Evolutionary conservation across 306 rosid genomes (phyloP), one percentile per base, ranked within the genome.

Genomic region (Vachellia pachyceras): DNA sequence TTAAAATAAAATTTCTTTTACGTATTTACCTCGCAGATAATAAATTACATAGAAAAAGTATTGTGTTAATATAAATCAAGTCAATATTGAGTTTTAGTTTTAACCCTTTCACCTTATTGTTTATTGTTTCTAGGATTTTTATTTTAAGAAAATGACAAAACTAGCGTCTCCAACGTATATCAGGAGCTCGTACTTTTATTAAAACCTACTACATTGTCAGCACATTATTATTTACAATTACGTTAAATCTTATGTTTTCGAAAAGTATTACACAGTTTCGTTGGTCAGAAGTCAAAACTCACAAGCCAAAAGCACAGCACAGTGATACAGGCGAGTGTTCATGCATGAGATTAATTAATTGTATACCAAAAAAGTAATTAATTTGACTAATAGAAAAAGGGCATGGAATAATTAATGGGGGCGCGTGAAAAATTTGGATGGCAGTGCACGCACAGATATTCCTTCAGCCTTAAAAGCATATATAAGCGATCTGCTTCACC

Each of bases 381-480:
- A 52, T 18, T 37, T n/a, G 5, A 37, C 6, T 54, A 54, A 10
- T 4, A 13, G 12, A 29, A 71, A 55, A 25, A n/a, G 64, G 14
- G 18, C n/a, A 50, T 10, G 7, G 50, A 66, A 45, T 58, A 77
- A 45, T 57, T 49, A 63, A 87, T 84, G 80, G 55, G 40, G 64
- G 39, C 84, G 87, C 92, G 86, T 85, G 87, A 69, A 76, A 36
- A 39, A 0, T 11, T 14, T 40, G 64, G 72, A 41, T 57, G 52
- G 25, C 80, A 66, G 77, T 77, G 80, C 36, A 82, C 57, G 29
- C 68, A 67, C 41, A 86, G 70, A 82, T 83, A 87, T 89, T 85
- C 91, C 73, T 74, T 83, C 75, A 71, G 65, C 81, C 92, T 89
- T 84, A 88, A 91, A 91, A 91, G 96, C 90, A 89, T 88, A 29